These are phyloP conservation scores for Trametes hirsuta DNA, from an alignment of 1,284 basidiomycete species.

Conservation along the genomic window DNA sequence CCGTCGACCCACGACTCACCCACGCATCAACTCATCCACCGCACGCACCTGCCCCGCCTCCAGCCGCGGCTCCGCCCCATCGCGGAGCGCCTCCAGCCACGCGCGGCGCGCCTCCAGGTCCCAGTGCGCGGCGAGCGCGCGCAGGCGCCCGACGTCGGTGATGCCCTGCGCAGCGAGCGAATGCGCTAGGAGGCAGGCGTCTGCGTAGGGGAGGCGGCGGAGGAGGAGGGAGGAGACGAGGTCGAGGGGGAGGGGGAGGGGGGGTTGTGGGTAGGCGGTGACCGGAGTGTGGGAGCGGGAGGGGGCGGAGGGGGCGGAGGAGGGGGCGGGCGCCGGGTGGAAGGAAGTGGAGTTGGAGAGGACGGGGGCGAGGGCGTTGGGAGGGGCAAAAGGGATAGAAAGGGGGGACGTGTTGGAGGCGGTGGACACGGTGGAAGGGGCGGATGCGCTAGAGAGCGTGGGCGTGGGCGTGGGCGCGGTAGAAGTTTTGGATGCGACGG, in stretches of 20 bases:
- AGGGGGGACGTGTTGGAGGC: too few relatives aligned
- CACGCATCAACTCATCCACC: background rate
- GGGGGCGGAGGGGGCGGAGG: background rate
- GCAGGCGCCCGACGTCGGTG: background rate
- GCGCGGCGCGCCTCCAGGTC: background rate
- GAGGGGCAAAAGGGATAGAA: too few relatives aligned
- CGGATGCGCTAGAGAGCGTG: too few relatives aligned
- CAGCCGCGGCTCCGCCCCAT: background rate
- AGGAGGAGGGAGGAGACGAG: background rate
- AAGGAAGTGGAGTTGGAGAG: too few relatives aligned
- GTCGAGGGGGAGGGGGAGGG: background rate
- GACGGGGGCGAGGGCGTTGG: too few relatives aligned
- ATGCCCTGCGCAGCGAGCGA: background rate
- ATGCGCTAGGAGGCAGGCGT: background rate
- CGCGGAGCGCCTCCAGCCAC: constrained; percentile 8
- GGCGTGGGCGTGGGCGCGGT: too few relatives aligned
- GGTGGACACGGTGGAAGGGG: too few relatives aligned
- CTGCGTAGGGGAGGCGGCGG: background rate
- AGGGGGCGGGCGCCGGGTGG: too few relatives aligned
- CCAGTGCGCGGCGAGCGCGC: background rate
- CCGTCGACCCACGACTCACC: background rate
- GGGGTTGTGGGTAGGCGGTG: background rate
- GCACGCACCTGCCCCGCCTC: constrained; percentile 4
- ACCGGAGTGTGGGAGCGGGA: background rate
- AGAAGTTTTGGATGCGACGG: too few relatives aligned